Conservation (phyloP, 768 basidiomycete genomes). For the Austroboletus eburneus region DNA sequence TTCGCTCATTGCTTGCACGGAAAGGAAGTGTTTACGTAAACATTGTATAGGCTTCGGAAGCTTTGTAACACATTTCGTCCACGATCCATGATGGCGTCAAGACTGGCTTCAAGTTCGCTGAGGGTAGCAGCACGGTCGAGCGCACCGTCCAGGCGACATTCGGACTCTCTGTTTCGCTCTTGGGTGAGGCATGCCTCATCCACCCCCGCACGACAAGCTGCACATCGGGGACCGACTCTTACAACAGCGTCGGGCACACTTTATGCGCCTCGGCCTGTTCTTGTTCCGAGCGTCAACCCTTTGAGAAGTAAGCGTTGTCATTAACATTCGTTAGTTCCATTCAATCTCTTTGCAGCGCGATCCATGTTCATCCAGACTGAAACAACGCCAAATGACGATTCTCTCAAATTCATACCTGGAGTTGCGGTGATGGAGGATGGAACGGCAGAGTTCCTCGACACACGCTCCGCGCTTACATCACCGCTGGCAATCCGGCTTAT, state of each 20-base stretch:
- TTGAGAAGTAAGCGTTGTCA: slow-evolving; percentile 32
- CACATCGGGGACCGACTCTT: slow-evolving; percentile 32
- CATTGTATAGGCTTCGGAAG: slow-evolving; percentile 5
- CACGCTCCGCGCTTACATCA: slow-evolving; percentile 78
- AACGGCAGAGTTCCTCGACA: slow-evolving; percentile 92
- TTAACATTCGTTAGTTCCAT: neutral
- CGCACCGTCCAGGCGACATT: slow-evolving; percentile 2
- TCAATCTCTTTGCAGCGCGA: slow-evolving; percentile 44
- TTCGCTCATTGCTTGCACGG: slow-evolving; percentile 4
- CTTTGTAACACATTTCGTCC: neutral
- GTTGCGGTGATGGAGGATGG: slow-evolving; percentile 82
- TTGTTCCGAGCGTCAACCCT: slow-evolving; percentile 10
- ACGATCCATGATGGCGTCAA: slow-evolving; percentile 18
- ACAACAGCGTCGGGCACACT: slow-evolving; percentile 31
- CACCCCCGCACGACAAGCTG: slow-evolving; percentile 14
- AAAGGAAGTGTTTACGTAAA: slow-evolving; percentile 20
- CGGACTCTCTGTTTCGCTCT: slow-evolving; percentile 14
- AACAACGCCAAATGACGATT: slow-evolving; percentile 94
- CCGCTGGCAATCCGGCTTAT: slow-evolving; percentile 94
- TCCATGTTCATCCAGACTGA: slow-evolving; percentile 99
- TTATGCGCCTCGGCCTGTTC: slow-evolving; percentile 9
- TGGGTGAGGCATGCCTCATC: slow-evolving; percentile 24
- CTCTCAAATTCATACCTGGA: slow-evolving; percentile 97
- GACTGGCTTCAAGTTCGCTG: slow-evolving; percentile 14
- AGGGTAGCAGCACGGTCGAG: slow-evolving; percentile 5